Percentiles rank a stretch among this genome's conserved stretches.
Evolutionary conservation across 169 alveolate genomes (phyloP).

Genomic region (Cryptosporidium parvum): DNA sequence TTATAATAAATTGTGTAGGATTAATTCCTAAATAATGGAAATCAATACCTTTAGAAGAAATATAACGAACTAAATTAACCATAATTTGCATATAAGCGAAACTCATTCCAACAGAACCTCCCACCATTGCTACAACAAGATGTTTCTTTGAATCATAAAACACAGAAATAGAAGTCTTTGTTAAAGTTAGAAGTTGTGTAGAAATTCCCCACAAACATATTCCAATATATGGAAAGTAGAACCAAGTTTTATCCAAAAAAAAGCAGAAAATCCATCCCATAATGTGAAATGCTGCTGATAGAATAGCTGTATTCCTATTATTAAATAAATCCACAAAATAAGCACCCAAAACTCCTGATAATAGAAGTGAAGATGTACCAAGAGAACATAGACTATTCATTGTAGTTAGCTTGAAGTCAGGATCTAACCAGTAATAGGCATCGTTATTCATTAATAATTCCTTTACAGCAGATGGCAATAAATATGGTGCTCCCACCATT

Average conservation of each 20-base stretch:
- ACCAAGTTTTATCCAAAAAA: slow-evolving; percentile 32
- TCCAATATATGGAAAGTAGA: slow-evolving; percentile 53
- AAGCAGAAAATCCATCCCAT: slow-evolving; percentile 73
- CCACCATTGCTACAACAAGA: slow-evolving; percentile 58
- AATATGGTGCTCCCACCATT: slow-evolving; percentile 64
- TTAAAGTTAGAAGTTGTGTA: slow-evolving; percentile 28
- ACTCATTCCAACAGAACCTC: slow-evolving; percentile 68
- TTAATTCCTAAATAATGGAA: background rate
- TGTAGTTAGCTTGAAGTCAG: slow-evolving; percentile 9
- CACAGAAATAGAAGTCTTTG: slow-evolving; percentile 65
- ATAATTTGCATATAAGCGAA: slow-evolving; percentile 67
- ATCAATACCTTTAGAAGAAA: background rate
- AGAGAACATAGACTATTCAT: slow-evolving; percentile 59
- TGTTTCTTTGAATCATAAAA: slow-evolving; percentile 64
- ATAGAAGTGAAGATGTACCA: slow-evolving; percentile 49
- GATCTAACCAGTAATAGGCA: slow-evolving; percentile 53
- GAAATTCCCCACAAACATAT: slow-evolving; percentile 68
- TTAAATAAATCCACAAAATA: slow-evolving; percentile 20
- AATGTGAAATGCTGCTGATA: slow-evolving; percentile 23
- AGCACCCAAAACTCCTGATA: slow-evolving; percentile 67
- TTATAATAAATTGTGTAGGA: slow-evolving; percentile 36
- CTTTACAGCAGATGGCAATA: slow-evolving; percentile 61
- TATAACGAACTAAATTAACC: slow-evolving; percentile 13
- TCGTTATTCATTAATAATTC: slow-evolving; percentile 19
- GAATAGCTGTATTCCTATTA: slow-evolving; percentile 59